Base-by-base conservation (phyloP, 1,284 basidiomycete species). In the Stygiomarasmius scandens region DNA sequence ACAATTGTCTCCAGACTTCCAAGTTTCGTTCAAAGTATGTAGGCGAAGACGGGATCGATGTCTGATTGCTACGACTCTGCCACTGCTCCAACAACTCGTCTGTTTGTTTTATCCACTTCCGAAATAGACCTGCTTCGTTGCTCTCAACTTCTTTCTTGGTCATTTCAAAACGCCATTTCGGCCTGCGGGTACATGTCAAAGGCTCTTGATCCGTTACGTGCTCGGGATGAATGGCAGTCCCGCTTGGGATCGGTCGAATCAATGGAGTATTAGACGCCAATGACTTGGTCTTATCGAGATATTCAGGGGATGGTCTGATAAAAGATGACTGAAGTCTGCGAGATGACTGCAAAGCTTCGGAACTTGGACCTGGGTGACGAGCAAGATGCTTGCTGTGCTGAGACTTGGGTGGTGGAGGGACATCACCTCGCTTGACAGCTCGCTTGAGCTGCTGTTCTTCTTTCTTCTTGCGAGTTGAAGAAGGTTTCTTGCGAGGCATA, bases 1-100 rank as follows among this genome's bases (percentile, higher is more conserved):
- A 93, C 85, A 96, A 73, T 74, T 96, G 94, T 61, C 94, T 76
- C 93, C 93, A 96, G 5, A 96, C 94, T 70, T 96, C 91, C 23
- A 96, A 68, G 71, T 96, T 96, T 29, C 92, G 83, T 71, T 96
- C 95, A 69, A 87, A 96, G 68, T 90, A 89, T 0, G 90, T 89
- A 1, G 89, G 84, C 9, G 89, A 87, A 45, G 73, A 72, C 8
- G 84, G 84, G 77, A 87, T 84, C 23, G 29, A 32, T 12, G 63
- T 63, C 4, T 67, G 64, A 61, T 61, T 16, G 20, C 3, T 57
- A 52, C 58, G 45, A 66, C 68, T 61, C 38, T 76, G 78, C 86
- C 88, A 92, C 27, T 76, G 71, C 23, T 80, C 71, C 27, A 91
- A 74, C 14, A 76, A 66, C 6, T 73, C 70, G 65, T 93, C 87